These are phyloP conservation scores for Euryodendron excelsum DNA, from an alignment of 148 eudicot species.

Conservation along the genomic window DNA sequence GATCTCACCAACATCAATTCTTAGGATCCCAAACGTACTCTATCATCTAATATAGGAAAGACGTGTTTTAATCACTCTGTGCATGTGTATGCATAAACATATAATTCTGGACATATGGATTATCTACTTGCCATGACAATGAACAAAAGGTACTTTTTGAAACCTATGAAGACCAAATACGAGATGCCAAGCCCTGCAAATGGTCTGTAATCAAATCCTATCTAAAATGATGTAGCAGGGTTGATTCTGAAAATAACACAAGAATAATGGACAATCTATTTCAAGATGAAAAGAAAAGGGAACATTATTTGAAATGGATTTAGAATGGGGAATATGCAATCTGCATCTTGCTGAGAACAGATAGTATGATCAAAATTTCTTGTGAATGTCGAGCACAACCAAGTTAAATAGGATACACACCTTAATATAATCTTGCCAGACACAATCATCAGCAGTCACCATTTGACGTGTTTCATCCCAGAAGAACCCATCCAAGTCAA, in stretches of 20 bases:
- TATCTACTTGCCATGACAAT: slow-evolving; percentile 1
- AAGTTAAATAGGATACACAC: slow-evolving; percentile 17
- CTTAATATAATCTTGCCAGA: slow-evolving; percentile 42
- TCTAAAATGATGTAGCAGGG: background rate
- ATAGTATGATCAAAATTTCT: background rate
- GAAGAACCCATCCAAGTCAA: slow-evolving; percentile 29
- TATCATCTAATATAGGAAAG: background rate
- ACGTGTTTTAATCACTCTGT: background rate
- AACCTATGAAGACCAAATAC: background rate
- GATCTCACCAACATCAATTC: background rate
- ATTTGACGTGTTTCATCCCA: slow-evolving; percentile 39
- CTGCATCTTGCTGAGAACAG: background rate
- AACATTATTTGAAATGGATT: too few relatives aligned
- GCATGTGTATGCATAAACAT: background rate
- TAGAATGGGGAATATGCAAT: too few relatives aligned
- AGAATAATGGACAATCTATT: too few relatives aligned
- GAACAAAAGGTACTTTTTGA: background rate
- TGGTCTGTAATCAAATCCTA: background rate
- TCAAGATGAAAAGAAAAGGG: too few relatives aligned
- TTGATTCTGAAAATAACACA: background rate
- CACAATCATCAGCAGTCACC: slow-evolving; percentile 38
- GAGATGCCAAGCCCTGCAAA: background rate
- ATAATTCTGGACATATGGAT: background rate
- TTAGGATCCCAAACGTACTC: background rate
- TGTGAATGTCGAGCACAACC: background rate